Conservation (phyloP, 1,139 yeast species). For the Geotrichum reessii region DNA sequence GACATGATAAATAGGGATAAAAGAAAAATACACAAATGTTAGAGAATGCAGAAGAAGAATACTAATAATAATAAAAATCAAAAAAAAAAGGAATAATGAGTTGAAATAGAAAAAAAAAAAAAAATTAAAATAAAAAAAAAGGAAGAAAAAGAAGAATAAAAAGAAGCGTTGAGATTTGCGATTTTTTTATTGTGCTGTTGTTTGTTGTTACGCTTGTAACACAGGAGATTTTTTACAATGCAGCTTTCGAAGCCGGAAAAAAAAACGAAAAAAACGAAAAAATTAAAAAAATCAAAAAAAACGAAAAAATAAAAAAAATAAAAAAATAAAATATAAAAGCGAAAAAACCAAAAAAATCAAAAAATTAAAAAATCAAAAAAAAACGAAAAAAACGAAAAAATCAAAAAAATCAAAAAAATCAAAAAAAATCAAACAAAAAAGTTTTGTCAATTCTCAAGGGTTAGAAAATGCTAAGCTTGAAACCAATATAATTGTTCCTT, state of each 20-base stretch:
- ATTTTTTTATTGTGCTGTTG: neutral
- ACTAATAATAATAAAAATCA: no score
- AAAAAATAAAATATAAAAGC: no score
- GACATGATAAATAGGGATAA: neutral
- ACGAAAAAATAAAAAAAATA: no score
- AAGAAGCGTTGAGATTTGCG: neutral
- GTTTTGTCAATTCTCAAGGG: neutral
- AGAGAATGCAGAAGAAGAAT: no score
- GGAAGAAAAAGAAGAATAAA: constrained; percentile 19
- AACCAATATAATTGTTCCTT: no score
- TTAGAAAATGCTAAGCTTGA: neutral
- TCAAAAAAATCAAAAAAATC: no score
- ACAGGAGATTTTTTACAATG: neutral
- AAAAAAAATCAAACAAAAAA: no score
- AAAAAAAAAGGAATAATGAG: constrained; percentile 9
- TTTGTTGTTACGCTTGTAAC: no score
- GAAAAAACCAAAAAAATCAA: no score
- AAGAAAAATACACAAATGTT: constrained; percentile 23
- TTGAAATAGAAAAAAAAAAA: constrained; percentile 19
- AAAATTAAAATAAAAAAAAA: constrained; percentile 18
- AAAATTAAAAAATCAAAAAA: no score
- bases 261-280: constrained; percentile 25
- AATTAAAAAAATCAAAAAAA: no score
- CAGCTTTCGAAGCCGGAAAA: constrained; percentile 18
- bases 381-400: neutral